These are phyloP conservation scores for Salix suchowensis DNA, from an alignment of 345 rosid species.

Conservation along the genomic window DNA sequence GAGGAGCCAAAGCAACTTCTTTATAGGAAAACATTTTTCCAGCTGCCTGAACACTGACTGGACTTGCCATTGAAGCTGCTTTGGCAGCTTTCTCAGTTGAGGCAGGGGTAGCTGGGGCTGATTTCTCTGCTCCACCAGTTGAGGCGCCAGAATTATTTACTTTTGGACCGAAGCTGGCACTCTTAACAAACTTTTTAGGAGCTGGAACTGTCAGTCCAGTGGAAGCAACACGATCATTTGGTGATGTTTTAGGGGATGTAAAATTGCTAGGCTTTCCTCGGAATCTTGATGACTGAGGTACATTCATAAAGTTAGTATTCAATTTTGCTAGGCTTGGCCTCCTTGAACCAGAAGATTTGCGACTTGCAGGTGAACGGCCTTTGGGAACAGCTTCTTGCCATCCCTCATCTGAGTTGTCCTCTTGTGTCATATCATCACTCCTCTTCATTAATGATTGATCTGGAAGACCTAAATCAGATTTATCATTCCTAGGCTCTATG, in stretches of 20 bases:
- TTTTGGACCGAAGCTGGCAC: slow-evolving; percentile 74
- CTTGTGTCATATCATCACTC: slow-evolving; percentile 33
- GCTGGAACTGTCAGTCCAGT: slow-evolving; percentile 41
- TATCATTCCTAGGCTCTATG: slow-evolving; percentile 44
- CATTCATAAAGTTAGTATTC: slow-evolving; percentile 75
- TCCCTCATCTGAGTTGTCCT: slow-evolving; percentile 80
- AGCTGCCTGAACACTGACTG: slow-evolving; percentile 61
- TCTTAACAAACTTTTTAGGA: slow-evolving; percentile 56
- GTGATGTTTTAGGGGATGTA: slow-evolving; percentile 49
- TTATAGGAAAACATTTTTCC: slow-evolving; percentile 94
- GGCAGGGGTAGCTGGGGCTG: slow-evolving; percentile 50
- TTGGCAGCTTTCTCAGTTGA: slow-evolving; percentile 49
- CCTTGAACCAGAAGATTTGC: slow-evolving; percentile 58
- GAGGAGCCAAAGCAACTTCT: slow-evolving; percentile 97
- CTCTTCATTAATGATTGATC: slow-evolving; percentile 32
- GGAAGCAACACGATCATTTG: slow-evolving; percentile 46
- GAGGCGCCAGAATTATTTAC: slow-evolving; percentile 32
- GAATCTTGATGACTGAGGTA: slow-evolving; percentile 59
- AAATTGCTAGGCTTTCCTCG: slow-evolving; percentile 58
- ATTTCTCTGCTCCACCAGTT: slow-evolving; percentile 44
- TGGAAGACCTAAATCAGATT: slow-evolving; percentile 41
- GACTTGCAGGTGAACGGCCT: slow-evolving; percentile 67
- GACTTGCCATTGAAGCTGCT: slow-evolving; percentile 40
- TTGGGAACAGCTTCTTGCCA: slow-evolving; percentile 99
- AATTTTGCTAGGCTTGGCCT: slow-evolving; percentile 84